These are phyloP conservation scores for Botrytis fragariae DNA, from an alignment of 2,329 filamentous ascomycete genomes.

Conservation along the genomic window DNA sequence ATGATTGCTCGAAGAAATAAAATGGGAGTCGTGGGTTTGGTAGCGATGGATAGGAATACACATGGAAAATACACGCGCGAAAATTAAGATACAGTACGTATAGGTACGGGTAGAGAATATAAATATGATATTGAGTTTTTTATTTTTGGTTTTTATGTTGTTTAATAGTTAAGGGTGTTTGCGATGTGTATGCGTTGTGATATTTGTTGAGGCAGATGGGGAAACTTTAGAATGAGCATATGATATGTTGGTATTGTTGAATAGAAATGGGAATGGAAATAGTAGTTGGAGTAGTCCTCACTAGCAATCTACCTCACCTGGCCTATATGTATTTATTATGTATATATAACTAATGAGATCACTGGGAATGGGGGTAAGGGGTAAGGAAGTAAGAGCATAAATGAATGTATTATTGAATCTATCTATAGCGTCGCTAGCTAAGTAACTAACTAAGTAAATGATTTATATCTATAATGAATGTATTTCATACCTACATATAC, in stretches of 20 bases:
- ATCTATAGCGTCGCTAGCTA: too few species aligned
- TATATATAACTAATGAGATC: background rate
- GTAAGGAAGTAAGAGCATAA: background rate
- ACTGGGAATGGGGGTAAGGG: background rate
- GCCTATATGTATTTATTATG: background rate
- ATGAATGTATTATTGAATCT: too few species aligned
- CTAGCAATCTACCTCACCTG: background rate
- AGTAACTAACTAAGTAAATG: too few species aligned
- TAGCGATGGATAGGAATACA: constrained; percentile 11
- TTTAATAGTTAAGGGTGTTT: background rate
- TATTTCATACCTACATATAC: too few species aligned
- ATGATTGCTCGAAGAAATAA: background rate
- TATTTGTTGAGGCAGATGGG: background rate
- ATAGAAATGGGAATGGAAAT: background rate
- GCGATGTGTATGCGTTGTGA: background rate
- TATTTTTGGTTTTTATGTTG: background rate
- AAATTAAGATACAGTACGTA: background rate
- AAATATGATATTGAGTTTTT: background rate
- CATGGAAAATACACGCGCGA: background rate
- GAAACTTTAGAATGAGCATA: background rate
- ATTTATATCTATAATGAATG: too few species aligned
- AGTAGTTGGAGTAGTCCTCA: background rate
- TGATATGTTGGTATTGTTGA: background rate
- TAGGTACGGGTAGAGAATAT: background rate
- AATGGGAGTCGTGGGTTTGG: background rate